Base-by-base conservation (phyloP, 805 yeast genomes). In the Starmerella sp. region DNA sequence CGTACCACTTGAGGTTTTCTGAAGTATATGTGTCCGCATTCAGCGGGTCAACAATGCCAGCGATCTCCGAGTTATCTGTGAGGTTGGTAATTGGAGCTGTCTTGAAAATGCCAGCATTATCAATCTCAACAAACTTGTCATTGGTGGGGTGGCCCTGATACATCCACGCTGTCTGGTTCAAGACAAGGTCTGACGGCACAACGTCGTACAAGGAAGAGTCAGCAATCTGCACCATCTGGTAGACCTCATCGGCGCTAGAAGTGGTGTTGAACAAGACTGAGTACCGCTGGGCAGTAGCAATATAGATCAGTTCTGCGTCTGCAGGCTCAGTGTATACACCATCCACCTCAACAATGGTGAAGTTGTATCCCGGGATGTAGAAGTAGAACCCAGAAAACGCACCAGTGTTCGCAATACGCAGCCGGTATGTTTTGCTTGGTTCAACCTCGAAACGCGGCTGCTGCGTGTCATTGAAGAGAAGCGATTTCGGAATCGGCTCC, bases 251-350 rank as follows among this genome's bases (percentile, higher is more conserved):
- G 15, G 84, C 71, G 52, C 75, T 75, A 58, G 75, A 73, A 72
- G 84, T 86, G 56, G 97, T 88, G 51, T 76, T 79, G 59, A 93
- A 66, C 64, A 93, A 74, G 9, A 88, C 82, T 31, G 90, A 78
- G 71, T 87, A 89, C 65, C 98, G 83, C 74, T 93, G 98, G 44
- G 97, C 97, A 54, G 82, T 89, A 9, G 95, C 80, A 64, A 93
- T 78, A 70, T 87, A 89, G 46, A 91, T 63, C 74, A 80, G 75
- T 36, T 77, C 77, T 8, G 96, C 83, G 54, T 75, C 78, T 64
- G 81, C 79, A 48, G 82, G 83, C 69, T 89, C 86, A 17, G 86
- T 90, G 64, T 84, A 79, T 48, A 90, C 74, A 68, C 98, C 98
- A 69, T 93, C 98, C 48, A 89, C 84, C 66, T 90, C 97, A 59